A percentile compares a stretch with the other conserved stretches of the same genome.
Evolutionary conservation across 139 green algal species (phyloP).

Genomic region (Tetradesmus lagerheimii): DNA sequence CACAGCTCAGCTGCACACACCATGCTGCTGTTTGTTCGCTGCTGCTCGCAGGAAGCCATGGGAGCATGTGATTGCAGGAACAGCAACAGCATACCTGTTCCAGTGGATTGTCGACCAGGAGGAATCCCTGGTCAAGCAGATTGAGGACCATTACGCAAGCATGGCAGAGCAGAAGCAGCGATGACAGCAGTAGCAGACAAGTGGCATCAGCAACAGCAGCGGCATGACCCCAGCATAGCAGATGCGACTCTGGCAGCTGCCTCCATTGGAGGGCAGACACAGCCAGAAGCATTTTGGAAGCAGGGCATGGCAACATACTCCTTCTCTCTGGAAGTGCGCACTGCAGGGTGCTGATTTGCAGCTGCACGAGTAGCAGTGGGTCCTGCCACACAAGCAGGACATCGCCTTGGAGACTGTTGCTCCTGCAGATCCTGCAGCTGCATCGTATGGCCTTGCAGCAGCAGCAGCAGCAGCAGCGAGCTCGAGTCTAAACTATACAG

Average conservation of each 20-base stretch:
- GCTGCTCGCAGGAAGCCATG: slow-evolving; percentile 43
- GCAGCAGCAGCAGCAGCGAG: too few species aligned
- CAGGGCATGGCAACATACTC: too few species aligned
- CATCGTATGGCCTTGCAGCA: too few species aligned
- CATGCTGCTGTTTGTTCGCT: neutral
- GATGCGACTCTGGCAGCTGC: neutral
- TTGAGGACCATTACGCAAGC: slow-evolving; percentile 19
- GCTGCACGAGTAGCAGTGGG: too few species aligned
- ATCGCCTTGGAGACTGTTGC: too few species aligned
- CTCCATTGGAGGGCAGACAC: too few species aligned
- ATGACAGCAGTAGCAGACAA: neutral
- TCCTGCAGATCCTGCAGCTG: too few species aligned
- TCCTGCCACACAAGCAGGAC: too few species aligned
- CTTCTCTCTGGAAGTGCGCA: too few species aligned
- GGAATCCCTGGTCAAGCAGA: slow-evolving; percentile 43
- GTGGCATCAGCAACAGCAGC: neutral
- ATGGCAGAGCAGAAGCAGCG: neutral
- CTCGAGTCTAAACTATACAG: too few species aligned
- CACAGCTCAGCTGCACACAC: neutral
- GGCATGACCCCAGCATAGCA: neutral
- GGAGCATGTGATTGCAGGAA: slow-evolving; percentile 44
- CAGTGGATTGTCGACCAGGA: slow-evolving; percentile 40
- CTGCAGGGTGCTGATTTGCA: too few species aligned
- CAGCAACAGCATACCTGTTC: slow-evolving; percentile 16
- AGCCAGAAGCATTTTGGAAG: too few species aligned